phyloP scores from a whole-genome alignment of 192 early-diverging fungal species.

The Mortierella antarctica region DNA sequence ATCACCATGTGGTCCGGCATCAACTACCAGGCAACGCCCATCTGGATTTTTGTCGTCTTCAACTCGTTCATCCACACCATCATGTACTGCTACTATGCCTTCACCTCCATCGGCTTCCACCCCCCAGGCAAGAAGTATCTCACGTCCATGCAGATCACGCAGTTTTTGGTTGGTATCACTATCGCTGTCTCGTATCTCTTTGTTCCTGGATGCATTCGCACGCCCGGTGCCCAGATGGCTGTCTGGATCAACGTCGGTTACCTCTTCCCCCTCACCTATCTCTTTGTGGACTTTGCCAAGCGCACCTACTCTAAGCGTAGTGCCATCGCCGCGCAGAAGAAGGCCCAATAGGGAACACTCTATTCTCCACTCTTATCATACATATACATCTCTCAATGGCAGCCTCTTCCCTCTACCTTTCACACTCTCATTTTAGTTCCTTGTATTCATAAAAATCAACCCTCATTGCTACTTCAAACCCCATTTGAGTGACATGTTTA shows the following conservation, averaged over 20 bases:
- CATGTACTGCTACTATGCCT: conserved; percentile 89
- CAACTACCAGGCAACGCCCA: conserved; percentile 74
- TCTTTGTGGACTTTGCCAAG: conserved; percentile 85
- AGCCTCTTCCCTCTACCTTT: background rate
- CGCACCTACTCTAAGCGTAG: conserved; percentile 71
- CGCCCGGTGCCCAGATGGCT: conserved; percentile 64
- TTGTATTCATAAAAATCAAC: background rate
- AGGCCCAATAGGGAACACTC: conserved; percentile 20
- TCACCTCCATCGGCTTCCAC: conserved; percentile 77
- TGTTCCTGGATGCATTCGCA: conserved; percentile 65
- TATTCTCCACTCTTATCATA: no score
- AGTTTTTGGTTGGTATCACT: conserved; percentile 82
- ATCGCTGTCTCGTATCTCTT: conserved; percentile 76
- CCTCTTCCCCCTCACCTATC: conserved; percentile 77
- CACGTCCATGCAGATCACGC: conserved; percentile 84
- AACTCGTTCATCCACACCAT: conserved; percentile 91
- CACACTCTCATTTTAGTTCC: background rate
- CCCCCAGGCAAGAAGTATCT: conserved; percentile 86
- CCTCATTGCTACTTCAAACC: background rate
- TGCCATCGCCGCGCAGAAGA: conserved; percentile 50
- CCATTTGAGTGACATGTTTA: background rate
- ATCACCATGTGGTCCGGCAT: conserved; percentile 82
- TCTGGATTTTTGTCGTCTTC: conserved; percentile 85
- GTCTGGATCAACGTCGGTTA: conserved; percentile 74
- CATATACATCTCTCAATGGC: background rate